Evolutionary conservation across 768 basidiomycete genomes (phyloP).

Genomic region (Leccinum variicolor): DNA sequence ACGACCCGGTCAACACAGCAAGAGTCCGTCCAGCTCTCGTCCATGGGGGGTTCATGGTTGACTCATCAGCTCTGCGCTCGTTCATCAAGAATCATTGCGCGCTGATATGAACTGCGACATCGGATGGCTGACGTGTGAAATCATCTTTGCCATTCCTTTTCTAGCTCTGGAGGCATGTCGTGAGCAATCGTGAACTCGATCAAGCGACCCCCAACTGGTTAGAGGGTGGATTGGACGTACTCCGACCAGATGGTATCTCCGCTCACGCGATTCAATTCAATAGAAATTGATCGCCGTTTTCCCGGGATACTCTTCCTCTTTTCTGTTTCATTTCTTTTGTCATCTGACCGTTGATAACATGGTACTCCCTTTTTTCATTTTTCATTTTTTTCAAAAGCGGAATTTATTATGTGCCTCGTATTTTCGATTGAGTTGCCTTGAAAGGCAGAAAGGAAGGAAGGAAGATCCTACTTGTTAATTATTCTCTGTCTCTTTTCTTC

Average conservation of each 20-base stretch:
- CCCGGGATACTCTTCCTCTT: not conserved
- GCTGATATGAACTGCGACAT: not conserved
- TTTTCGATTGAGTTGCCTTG: not conserved
- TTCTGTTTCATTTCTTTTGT: not conserved
- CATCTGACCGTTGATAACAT: not conserved
- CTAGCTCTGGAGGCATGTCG: not conserved
- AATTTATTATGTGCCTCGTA: conserved; percentile 2
- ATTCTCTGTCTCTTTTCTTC: not conserved
- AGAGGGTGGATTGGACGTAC: not conserved
- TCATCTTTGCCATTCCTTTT: conserved; percentile 7
- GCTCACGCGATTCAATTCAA: conserved; percentile 1
- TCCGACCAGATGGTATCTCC: conserved; percentile 3
- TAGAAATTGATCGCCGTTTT: conserved; percentile 2
- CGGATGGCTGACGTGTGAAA: conserved; percentile 7
- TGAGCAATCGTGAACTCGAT: conserved; percentile 1
- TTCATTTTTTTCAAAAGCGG: conserved; percentile 3
- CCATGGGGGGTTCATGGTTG: conserved; percentile 26
- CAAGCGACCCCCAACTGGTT: not conserved
- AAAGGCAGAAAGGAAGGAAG: not conserved
- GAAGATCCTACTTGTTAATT: not conserved
- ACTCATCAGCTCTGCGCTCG: not conserved
- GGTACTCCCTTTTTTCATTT: not conserved
- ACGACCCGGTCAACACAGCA: conserved; percentile 20
- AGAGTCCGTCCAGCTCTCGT: conserved; percentile 18
- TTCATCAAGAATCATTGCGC: not conserved